phyloP scores from a whole-genome alignment of 2,329 filamentous ascomycete genomes.

The Colletotrichum destructivum region DNA sequence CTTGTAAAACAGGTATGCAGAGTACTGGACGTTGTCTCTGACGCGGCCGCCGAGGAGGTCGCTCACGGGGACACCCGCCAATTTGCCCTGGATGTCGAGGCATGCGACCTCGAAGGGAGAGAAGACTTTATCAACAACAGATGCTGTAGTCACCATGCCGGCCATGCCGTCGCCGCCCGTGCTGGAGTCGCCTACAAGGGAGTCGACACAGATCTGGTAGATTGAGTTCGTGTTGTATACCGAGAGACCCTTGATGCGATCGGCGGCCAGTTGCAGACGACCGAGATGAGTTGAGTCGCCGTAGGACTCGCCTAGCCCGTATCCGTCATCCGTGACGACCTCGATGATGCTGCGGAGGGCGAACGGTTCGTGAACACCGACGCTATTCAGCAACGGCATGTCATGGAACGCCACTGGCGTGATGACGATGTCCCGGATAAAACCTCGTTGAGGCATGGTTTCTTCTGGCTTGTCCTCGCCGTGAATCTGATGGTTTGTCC shows the following conservation, averaged over 20 bases:
- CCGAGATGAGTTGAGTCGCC: constrained; percentile 56
- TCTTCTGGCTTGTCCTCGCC: no score
- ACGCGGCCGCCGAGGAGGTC: constrained; percentile 57
- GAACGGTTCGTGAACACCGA: constrained; percentile 60
- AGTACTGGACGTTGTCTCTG: constrained; percentile 58
- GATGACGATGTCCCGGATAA: constrained; percentile 57
- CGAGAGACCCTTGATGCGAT: constrained; percentile 47
- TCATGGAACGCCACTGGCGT: constrained; percentile 62
- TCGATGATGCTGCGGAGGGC: constrained; percentile 60
- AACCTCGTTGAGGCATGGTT: constrained; percentile 47
- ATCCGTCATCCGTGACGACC: constrained; percentile 52
- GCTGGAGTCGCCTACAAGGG: constrained; percentile 60
- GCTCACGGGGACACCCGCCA: constrained; percentile 56
- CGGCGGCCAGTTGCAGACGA: constrained; percentile 52
- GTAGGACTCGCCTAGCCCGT: constrained; percentile 59
- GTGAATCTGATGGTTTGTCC: neutral
- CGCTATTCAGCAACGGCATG: constrained; percentile 60
- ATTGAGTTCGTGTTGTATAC: constrained; percentile 82
- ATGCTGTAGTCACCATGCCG: constrained; percentile 59
- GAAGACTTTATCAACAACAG: constrained; percentile 58
- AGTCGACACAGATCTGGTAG: constrained; percentile 86
- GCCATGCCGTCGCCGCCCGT: constrained; percentile 77
- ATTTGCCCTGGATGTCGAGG: constrained; percentile 59
- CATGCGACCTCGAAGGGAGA: constrained; percentile 60
- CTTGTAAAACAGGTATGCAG: constrained; percentile 61